Conservation (phyloP, 1,139 yeast genomes). For the Meyerozyma carpophila region DNA sequence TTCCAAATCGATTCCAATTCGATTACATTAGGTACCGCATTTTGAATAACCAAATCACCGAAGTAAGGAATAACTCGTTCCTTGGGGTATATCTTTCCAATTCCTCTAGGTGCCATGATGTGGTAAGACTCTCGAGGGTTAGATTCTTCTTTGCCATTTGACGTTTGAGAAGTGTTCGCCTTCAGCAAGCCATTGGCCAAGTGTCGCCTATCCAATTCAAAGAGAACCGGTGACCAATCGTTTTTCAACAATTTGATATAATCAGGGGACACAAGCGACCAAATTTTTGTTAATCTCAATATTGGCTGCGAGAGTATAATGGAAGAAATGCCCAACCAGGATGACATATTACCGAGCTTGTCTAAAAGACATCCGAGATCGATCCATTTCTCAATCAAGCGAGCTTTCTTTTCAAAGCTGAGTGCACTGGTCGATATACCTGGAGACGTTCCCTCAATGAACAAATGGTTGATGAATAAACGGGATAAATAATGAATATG, state of each 20-base stretch:
- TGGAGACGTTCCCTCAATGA: conserved; percentile 32
- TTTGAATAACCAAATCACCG: conserved; percentile 63
- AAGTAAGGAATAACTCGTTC: conserved; percentile 83
- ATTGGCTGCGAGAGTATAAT: conserved; percentile 80
- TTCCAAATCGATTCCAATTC: conserved; percentile 64
- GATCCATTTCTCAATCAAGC: conserved; percentile 77
- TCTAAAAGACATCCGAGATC: conserved; percentile 76
- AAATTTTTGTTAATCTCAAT: conserved; percentile 64
- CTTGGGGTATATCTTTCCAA: conserved; percentile 73
- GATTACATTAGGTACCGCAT: conserved; percentile 34
- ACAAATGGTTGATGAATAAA: conserved; percentile 65
- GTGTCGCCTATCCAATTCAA: conserved; percentile 77
- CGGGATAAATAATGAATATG: conserved; percentile 78
- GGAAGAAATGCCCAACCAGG: conserved; percentile 90
- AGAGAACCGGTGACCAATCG: conserved; percentile 93
- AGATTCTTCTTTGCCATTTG: conserved; percentile 6
- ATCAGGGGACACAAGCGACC: conserved; percentile 68
- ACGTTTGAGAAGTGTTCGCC: conserved; percentile 10
- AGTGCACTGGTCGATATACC: conserved; percentile 3
- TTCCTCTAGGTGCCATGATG: conserved; percentile 84
- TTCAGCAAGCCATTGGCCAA: conserved; percentile 32
- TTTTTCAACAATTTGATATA: conserved; percentile 60
- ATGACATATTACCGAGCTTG: conserved; percentile 84
- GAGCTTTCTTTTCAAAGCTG: conserved; percentile 50
- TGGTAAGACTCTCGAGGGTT: conserved; percentile 49